A percentile compares a stretch with the other conserved stretches of the same genome.
Evolutionary conservation across 75 land plant genomes (phyloP).

Genomic region (Selaginella tamariscina): DNA sequence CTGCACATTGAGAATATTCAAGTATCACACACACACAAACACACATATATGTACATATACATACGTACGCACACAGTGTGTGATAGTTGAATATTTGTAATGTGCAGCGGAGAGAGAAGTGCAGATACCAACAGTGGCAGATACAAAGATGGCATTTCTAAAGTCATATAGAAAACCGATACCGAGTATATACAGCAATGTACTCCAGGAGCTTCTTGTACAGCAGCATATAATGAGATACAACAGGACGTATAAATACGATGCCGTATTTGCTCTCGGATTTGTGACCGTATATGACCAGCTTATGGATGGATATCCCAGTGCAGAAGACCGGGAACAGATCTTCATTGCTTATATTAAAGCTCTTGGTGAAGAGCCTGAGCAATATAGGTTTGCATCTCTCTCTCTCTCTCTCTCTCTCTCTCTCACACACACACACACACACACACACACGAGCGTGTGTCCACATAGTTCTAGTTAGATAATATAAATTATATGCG

Average conservation of each 20-base stretch:
- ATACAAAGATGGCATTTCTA: constrained; percentile 70
- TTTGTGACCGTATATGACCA: constrained; percentile 95
- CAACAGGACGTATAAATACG: constrained; percentile 74
- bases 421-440: not conserved
- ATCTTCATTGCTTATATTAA: constrained; percentile 74
- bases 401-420: not conserved
- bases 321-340: constrained; percentile 55
- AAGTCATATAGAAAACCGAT: constrained; percentile 71
- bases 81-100: no score
- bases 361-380: constrained; percentile 83
- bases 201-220: constrained; percentile 83
- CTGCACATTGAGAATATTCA: no score
- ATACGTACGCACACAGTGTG: no score
- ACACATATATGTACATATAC: no score
- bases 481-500: no score
- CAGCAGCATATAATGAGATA: constrained; percentile 95
- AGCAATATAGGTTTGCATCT: constrained; percentile 52
- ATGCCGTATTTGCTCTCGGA: constrained; percentile 91
- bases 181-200: constrained; percentile 86
- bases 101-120: no score
- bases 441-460: not conserved
- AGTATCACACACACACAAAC: no score
- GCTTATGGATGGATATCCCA: constrained; percentile 97
- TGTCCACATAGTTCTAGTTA: no score
- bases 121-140: constrained; percentile 74